A percentile compares a stretch with the other conserved stretches of the same genome.
Conservation (phyloP, 345 rosid species). For the Gynandropsis gynandra region DNA sequence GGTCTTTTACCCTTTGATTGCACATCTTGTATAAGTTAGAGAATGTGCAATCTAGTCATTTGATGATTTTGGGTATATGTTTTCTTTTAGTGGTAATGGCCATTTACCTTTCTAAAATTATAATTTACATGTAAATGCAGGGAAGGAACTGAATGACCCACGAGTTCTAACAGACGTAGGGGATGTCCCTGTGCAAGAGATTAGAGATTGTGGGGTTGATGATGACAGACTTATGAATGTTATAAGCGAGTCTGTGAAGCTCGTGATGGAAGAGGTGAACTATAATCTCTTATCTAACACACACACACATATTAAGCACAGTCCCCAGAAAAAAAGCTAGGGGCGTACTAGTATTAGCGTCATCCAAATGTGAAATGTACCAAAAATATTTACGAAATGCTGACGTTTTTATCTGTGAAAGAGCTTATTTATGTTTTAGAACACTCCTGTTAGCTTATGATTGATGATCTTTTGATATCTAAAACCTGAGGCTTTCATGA, state of each 20-base stretch:
- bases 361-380: not conserved
- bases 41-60: too few relatives aligned
- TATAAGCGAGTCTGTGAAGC: constrained; percentile 76
- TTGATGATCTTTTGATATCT: too few relatives aligned
- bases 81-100: not conserved
- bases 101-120: not conserved
- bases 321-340: too few relatives aligned
- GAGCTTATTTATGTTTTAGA: too few relatives aligned
- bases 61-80: too few relatives aligned
- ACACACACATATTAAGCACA: too few relatives aligned
- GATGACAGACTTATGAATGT: constrained; percentile 92
- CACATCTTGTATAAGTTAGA: too few relatives aligned
- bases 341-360: too few relatives aligned
- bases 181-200: constrained; percentile 95
- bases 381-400: not conserved
- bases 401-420: too few relatives aligned
- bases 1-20: too few relatives aligned
- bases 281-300: not conserved
- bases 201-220: constrained; percentile 92
- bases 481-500: too few relatives aligned
- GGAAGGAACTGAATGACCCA: constrained; percentile 83
- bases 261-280: constrained; percentile 84
- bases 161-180: constrained; percentile 92
- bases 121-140: constrained; percentile 29
- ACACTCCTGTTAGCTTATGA: too few relatives aligned